Conservation (phyloP, 345 rosid species). For the Psidium friedrichsthalianum region DNA sequence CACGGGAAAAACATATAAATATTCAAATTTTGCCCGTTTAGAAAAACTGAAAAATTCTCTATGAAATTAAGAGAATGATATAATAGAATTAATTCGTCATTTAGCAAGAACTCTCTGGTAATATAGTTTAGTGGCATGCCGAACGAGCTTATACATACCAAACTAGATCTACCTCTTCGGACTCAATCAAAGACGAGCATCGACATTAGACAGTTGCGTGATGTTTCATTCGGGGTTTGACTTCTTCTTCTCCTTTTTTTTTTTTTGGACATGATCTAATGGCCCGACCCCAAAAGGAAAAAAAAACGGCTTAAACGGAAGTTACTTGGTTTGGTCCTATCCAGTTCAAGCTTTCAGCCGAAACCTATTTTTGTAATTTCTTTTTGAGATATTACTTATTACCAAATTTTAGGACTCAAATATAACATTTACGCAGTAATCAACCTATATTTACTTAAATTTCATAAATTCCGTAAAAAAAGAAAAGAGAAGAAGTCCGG, state of each 20-base stretch:
- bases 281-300: not conserved
- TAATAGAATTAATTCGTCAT: not conserved
- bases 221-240: not conserved
- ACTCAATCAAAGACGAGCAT: not conserved
- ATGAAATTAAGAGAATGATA: not conserved
- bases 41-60: not conserved
- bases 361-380: not conserved
- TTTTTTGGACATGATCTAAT: not conserved
- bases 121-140: not conserved
- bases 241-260: too few species aligned
- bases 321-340: not conserved
- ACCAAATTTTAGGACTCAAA: not conserved
- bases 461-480: not conserved
- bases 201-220: not conserved
- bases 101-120: not conserved
- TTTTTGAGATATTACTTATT: not conserved
- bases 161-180: not conserved
- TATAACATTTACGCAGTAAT: not conserved
- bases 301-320: not conserved
- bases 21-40: not conserved
- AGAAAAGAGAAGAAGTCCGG: not conserved
- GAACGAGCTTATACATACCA: not conserved
- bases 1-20: not conserved
- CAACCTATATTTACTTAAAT: not conserved
- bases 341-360: not conserved